Base-by-base conservation (phyloP, 1,139 yeast species). In the Saccharomyces hybrid region DNA sequence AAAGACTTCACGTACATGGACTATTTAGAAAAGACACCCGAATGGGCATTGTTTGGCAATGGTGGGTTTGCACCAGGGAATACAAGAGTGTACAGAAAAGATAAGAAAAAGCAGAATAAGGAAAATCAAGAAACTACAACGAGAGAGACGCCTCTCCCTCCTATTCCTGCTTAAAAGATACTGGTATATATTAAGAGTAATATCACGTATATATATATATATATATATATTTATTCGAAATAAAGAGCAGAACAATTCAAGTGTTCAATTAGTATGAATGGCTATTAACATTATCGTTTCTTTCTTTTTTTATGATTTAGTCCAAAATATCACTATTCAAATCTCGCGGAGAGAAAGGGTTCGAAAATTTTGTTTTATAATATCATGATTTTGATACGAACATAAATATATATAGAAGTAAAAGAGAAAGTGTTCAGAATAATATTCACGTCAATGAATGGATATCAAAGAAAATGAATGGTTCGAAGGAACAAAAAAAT, bases 21-120 rank as follows among this genome's bases (percentile, higher is more conserved):
- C 64, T 90, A 90, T 68, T 76, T 85, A 29, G 77, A 83, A 19
- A 85, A 84, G 60, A 89, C 97, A 0, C 97, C 96, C 0, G 82
- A 78, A 47, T 90, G 96, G 96, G 97, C 97, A 0, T 78, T 84
- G 54, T 90, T 89, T 81, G 97, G 96, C 1, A 82, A 93, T 26
- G 96, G 91, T 9, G 98, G 98, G 0, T 90, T 90, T 74, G 88
- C 85, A 62, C 98, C 98, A 0, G 87, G 78, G 5, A 97, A 90
- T 70, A 81, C 82, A 1, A 79, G 82, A 62, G 84, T 73, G 60
- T 83, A 81, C 62, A 78, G 88, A 63, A 85, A 84, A 68, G 86
- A 86, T 42, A 86, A 84, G 66, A 82, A 64, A 44, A 49, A 41
- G 50, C 27, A 31, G 29, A 25, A 32, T 28, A 44, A 48, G 26